phyloP scores from a whole-genome alignment of 805 yeast genomes.

The Yarrowia sp. region DNA sequence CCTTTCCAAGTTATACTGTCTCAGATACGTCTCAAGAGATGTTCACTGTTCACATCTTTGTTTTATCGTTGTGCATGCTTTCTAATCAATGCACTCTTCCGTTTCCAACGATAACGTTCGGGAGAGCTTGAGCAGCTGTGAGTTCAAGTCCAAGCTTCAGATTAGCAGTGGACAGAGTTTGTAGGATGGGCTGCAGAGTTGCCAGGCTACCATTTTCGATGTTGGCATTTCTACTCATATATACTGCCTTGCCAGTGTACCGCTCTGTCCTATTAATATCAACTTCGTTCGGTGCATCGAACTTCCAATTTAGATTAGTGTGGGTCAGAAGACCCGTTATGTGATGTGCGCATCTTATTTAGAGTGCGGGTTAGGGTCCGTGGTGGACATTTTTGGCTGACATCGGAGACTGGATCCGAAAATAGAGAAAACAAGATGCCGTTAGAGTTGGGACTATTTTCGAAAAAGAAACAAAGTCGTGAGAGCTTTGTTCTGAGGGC shows the following conservation, averaged over 20 bases:
- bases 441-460: not conserved
- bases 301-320: constrained; percentile 31
- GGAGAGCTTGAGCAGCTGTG: not conserved
- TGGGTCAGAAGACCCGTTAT: constrained; percentile 31
- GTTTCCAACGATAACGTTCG: constrained; percentile 19
- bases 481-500: not conserved
- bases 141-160: constrained; percentile 2
- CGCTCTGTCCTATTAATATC: too few relatives aligned
- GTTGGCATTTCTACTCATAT: too few relatives aligned
- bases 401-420: not conserved
- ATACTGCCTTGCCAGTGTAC: too few relatives aligned
- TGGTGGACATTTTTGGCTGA: constrained; percentile 7
- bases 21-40: not conserved
- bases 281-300: constrained; percentile 32
- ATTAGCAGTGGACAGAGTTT: constrained; percentile 1
- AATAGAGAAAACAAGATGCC: not conserved
- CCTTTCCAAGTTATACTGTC: not conserved
- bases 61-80: not conserved
- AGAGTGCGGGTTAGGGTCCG: constrained; percentile 10
- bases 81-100: constrained; percentile 1
- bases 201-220: not conserved
- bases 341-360: constrained; percentile 18
- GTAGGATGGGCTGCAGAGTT: too few relatives aligned
- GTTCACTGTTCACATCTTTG: too few relatives aligned
- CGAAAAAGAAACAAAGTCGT: not conserved